Evolutionary conservation across 768 basidiomycete species (phyloP).

Genomic region (Arthromyces matolae): DNA sequence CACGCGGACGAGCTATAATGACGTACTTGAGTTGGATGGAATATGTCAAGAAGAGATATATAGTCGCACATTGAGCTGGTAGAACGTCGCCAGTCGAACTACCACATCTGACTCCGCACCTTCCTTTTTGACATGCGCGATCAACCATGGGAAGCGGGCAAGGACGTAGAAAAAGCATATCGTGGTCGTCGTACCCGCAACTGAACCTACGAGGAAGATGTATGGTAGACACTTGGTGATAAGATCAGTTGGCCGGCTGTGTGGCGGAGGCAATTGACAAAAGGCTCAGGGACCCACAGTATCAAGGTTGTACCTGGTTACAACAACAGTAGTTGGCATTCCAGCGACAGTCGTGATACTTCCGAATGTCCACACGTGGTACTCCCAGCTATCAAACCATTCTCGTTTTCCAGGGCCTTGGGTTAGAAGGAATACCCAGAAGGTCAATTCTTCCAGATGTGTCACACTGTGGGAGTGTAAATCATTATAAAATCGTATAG

Average conservation of each 20-base stretch:
- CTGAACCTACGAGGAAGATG: conserved; percentile 72
- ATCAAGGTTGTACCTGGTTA: conserved; percentile 55
- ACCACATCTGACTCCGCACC: conserved; percentile 76
- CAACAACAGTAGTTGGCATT: conserved; percentile 65
- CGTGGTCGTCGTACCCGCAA: conserved; percentile 64
- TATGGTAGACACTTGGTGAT: conserved; percentile 59
- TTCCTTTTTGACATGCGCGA: conserved; percentile 64
- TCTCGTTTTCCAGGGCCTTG: conserved; percentile 67
- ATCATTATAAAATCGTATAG: conserved; percentile 3
- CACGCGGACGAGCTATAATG: conserved; percentile 58
- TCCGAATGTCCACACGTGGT: conserved; percentile 65
- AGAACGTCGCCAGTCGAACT: conserved; percentile 69
- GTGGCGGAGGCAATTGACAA: too few species aligned
- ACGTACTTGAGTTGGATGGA: neutral
- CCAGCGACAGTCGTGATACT: conserved; percentile 63
- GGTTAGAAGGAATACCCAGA: conserved; percentile 81
- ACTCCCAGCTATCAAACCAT: conserved; percentile 84
- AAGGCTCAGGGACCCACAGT: conserved; percentile 36
- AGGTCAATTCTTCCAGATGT: conserved; percentile 79
- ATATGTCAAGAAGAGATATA: neutral
- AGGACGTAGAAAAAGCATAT: conserved; percentile 71
- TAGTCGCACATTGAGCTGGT: conserved; percentile 67
- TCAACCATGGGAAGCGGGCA: conserved; percentile 64
- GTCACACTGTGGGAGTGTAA: conserved; percentile 48
- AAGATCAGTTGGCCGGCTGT: too few species aligned